These are phyloP conservation scores for Anethum foeniculum DNA, from an alignment of 140 eudicot genomes.

Conservation along the genomic window DNA sequence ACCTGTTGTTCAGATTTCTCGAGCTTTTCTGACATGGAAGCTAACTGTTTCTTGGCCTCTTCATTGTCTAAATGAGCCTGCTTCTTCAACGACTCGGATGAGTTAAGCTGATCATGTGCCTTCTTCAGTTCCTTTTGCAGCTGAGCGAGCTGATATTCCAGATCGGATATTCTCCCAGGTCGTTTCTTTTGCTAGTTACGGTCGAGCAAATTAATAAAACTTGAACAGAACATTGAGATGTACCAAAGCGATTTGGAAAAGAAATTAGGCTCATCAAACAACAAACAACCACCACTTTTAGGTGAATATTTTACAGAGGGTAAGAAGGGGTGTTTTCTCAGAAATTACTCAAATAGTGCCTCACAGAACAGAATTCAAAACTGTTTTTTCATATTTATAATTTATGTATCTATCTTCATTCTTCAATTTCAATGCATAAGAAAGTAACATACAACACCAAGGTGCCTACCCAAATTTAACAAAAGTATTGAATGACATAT, in stretches of 20 bases:
- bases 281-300: neutral
- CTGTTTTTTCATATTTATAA: neutral
- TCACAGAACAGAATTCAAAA: neutral
- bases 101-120: slow-evolving; percentile 54
- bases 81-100: slow-evolving; percentile 50
- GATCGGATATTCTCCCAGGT: slow-evolving; percentile 49
- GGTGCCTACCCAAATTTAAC: slow-evolving; percentile 1
- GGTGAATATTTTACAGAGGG: neutral
- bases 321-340: neutral
- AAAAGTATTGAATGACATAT: neutral
- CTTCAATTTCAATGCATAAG: neutral
- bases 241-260: neutral
- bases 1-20: slow-evolving; percentile 69
- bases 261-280: neutral
- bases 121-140: slow-evolving; percentile 79
- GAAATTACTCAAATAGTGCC: neutral
- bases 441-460: neutral
- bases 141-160: slow-evolving; percentile 65
- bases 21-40: slow-evolving; percentile 45
- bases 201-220: neutral
- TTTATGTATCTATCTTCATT: neutral
- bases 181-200: slow-evolving; percentile 48
- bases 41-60: slow-evolving; percentile 62
- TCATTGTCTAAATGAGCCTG: slow-evolving; percentile 70
- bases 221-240: neutral